Evolutionary conservation across 345 rosid genomes (phyloP).

Genomic region (Moricandia moricandioides): DNA sequence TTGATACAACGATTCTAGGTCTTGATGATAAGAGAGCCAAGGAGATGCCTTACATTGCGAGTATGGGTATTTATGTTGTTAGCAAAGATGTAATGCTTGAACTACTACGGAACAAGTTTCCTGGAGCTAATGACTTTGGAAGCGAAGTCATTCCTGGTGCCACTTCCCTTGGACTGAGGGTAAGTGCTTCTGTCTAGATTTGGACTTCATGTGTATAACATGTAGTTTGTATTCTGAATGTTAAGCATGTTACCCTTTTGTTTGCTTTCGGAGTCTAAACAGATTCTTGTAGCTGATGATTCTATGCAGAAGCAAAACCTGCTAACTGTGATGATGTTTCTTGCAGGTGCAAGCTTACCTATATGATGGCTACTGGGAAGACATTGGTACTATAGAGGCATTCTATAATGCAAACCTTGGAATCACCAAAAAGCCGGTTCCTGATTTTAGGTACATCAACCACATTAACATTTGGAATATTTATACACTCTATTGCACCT

Average conservation of each 20-base stretch:
- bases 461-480: not conserved
- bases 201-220: not conserved
- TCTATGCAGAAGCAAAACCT: not conserved
- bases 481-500: not conserved
- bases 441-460: constrained; percentile 73
- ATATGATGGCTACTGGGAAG: constrained; percentile 98
- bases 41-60: constrained; percentile 95
- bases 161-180: constrained; percentile 83
- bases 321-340: not conserved
- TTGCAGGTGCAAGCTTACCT: constrained; percentile 91
- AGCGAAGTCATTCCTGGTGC: constrained; percentile 99
- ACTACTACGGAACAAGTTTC: constrained; percentile 78
- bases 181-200: constrained; percentile 30
- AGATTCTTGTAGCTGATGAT: constrained; percentile 6
- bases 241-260: not conserved
- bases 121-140: constrained; percentile 97
- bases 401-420: constrained; percentile 94
- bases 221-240: not conserved
- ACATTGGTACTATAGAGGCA: constrained; percentile 95
- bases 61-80: constrained; percentile 98
- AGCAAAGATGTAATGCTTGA: constrained; percentile 88
- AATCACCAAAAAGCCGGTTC: constrained; percentile 88
- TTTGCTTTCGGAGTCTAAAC: not conserved
- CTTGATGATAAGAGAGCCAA: constrained; percentile 90
- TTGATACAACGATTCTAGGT: constrained; percentile 90